Evolutionary conservation across 345 rosid species (phyloP), one percentile per base, ranked within the genome.

Genomic region (Nasturtium officinale): DNA sequence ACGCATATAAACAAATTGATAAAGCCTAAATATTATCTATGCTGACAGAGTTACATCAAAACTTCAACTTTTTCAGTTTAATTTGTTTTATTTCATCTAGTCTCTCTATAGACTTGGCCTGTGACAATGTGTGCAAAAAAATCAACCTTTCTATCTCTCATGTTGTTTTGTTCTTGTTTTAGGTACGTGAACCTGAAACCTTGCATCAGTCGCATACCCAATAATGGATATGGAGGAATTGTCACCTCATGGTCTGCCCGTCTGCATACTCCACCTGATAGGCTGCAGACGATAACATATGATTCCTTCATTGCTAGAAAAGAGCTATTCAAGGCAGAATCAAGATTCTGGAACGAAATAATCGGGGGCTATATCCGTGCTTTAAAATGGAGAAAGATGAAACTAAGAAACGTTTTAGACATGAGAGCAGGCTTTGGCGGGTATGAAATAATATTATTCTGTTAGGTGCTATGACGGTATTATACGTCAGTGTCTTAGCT

Each of bases 381-480:
- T 72, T 78, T 90, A 56, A 87, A 84, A 32, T 92, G 99, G 99
- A 89, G 80, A 85, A 82, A 85, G 72, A 70, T 84, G 71, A 90
- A 76, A 65, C 56, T 92, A 40, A 84, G 98, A 90, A 95, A 95
- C 73, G 88, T 95, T 13, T 29, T 95, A 87, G 99, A 95, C 84
- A 92, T 95, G 98, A 92, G 73, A 83, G 96, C 98, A 53, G 86
- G 94, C 85, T 95, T 83, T 83, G 99, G 98, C 82, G 98, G 99
- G 98, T 95, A 92, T 30, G 23, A 9, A 71, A 50, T 69, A 26
- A 21, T 56, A 42, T 5, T 12, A 25, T n/a, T 55, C 25, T 72
- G 46, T 59, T 43, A 33, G 55, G 38, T 32, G 30, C 29, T 20
- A 43, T 16, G 46, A 48, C 16, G 3, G 25, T 38, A 46, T 63